Conservation (phyloP, 1,139 yeast species). For the Scheffersomyces quercinus region DNA sequence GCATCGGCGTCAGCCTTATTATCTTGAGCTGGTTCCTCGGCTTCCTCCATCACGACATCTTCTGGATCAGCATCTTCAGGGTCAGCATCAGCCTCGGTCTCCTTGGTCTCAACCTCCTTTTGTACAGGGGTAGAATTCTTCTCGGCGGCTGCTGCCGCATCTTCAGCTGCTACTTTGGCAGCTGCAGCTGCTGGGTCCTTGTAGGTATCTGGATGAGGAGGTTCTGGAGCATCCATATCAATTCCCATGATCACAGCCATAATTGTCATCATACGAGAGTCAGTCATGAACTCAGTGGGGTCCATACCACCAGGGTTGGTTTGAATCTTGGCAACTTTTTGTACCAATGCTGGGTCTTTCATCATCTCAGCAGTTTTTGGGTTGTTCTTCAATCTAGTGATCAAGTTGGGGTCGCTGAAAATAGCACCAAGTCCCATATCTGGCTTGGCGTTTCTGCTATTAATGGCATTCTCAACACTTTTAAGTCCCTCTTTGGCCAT, state of each 20-base stretch:
- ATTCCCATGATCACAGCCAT: conserved; percentile 88
- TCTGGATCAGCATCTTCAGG: conserved; percentile 21
- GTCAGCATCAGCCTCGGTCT: conserved; percentile 4
- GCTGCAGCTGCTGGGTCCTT: conserved; percentile 9
- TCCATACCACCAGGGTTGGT: conserved; percentile 69
- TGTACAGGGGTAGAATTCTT: conserved; percentile 22
- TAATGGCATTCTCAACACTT: conserved; percentile 62
- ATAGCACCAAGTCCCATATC: conserved; percentile 77
- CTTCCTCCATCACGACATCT: conserved; percentile 39
- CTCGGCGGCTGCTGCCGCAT: conserved; percentile 7
- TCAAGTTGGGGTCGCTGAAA: conserved; percentile 78
- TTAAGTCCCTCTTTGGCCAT: conserved; percentile 85
- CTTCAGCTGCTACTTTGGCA: conserved; percentile 18
- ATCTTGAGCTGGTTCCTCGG: conserved; percentile 22
- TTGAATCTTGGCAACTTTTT: conserved; percentile 66
- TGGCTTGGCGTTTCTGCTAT: conserved; percentile 48
- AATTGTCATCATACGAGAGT: conserved; percentile 86
- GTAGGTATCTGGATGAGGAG: conserved; percentile 16
- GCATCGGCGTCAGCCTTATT: conserved; percentile 66
- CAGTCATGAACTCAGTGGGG: conserved; percentile 64
- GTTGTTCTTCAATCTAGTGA: conserved; percentile 71
- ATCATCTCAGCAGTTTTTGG: conserved; percentile 87
- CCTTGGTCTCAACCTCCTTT: conserved; percentile 8
- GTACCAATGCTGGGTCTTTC: conserved; percentile 84
- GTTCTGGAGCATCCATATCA: conserved; percentile 57